phyloP scores from a whole-genome alignment of 805 yeast species.

The Spathaspora sp. region DNA sequence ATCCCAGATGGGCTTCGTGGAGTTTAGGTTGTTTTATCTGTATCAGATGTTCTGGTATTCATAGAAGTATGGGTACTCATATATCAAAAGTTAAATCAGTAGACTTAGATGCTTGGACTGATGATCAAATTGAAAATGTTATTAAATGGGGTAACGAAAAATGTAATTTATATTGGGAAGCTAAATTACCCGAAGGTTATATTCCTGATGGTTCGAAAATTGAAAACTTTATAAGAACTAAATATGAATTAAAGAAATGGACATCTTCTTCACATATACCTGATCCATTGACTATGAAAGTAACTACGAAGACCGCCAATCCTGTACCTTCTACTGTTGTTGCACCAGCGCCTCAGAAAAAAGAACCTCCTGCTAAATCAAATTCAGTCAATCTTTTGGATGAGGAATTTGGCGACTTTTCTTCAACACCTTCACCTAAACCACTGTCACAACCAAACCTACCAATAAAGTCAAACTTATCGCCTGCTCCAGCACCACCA shows the following conservation, averaged over 20 bases:
- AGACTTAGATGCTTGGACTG: slow-evolving; percentile 95
- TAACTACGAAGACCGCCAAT: not conserved
- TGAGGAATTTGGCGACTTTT: slow-evolving; percentile 41
- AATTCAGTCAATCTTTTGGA: slow-evolving; percentile 22
- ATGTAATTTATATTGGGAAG: slow-evolving; percentile 85
- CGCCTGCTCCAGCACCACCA: slow-evolving; percentile 10
- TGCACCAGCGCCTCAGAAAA: slow-evolving; percentile 4
- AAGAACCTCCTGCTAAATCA: slow-evolving; percentile 1
- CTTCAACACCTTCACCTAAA: slow-evolving; percentile 21
- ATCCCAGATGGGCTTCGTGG: slow-evolving; percentile 99
- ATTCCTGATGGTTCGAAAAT: slow-evolving; percentile 81
- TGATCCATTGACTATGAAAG: slow-evolving; percentile 47
- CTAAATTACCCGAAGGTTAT: slow-evolving; percentile 63
- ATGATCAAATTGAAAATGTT: slow-evolving; percentile 81
- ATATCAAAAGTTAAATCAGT: slow-evolving; percentile 90
- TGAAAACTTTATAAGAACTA: slow-evolving; percentile 86
- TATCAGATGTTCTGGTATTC: slow-evolving; percentile 94
- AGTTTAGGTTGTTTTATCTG: slow-evolving; percentile 89
- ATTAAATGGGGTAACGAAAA: slow-evolving; percentile 80
- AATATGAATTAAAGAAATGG: slow-evolving; percentile 92
- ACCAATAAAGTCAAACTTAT: not conserved
- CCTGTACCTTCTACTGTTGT: not conserved
- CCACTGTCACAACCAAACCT: slow-evolving; percentile 5
- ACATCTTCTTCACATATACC: slow-evolving; percentile 52
- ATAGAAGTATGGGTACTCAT: slow-evolving; percentile 93